These are phyloP conservation scores for Trichoderma oligosporum DNA, from an alignment of 2,329 filamentous ascomycete species.

Conservation along the genomic window DNA sequence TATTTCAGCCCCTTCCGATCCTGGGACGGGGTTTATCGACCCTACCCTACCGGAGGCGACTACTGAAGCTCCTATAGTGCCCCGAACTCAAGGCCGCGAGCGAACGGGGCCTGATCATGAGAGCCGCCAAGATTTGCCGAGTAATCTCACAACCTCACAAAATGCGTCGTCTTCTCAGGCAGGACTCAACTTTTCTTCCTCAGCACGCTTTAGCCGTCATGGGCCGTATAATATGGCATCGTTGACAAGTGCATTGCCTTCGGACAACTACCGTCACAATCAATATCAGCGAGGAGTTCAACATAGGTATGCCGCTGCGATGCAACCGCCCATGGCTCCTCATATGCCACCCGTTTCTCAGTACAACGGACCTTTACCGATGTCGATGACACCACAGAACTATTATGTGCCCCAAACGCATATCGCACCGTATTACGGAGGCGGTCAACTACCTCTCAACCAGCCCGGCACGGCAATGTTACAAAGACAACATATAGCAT, in stretches of 20 bases:
- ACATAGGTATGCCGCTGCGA: conserved; percentile 34
- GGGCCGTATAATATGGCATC: conserved; percentile 46
- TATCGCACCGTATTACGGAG: conserved; percentile 41
- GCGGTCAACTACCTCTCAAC: conserved; percentile 37
- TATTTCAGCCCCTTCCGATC: conserved; percentile 26
- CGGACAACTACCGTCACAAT: conserved; percentile 37
- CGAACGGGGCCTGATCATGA: neutral
- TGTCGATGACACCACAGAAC: conserved; percentile 40
- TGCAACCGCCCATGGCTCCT: conserved; percentile 38
- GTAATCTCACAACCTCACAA: conserved; percentile 20
- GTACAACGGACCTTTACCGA: conserved; percentile 37
- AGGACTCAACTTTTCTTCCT: conserved; percentile 39
- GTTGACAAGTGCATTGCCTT: conserved; percentile 45
- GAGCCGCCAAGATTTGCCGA: neutral
- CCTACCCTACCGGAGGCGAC: conserved; percentile 21
- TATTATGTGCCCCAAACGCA: conserved; percentile 49
- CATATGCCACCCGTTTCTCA: conserved; percentile 40
- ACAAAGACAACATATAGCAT: conserved; percentile 40
- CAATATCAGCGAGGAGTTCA: conserved; percentile 37
- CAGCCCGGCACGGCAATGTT: conserved; percentile 35
- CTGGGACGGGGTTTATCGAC: conserved; percentile 22
- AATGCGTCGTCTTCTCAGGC: conserved; percentile 42
- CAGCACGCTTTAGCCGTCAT: conserved; percentile 23
- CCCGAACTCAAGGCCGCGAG: conserved; percentile 1
- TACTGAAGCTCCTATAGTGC: neutral